Conservation (phyloP, 768 basidiomycete genomes). For the Hirschioporus abietinus region DNA sequence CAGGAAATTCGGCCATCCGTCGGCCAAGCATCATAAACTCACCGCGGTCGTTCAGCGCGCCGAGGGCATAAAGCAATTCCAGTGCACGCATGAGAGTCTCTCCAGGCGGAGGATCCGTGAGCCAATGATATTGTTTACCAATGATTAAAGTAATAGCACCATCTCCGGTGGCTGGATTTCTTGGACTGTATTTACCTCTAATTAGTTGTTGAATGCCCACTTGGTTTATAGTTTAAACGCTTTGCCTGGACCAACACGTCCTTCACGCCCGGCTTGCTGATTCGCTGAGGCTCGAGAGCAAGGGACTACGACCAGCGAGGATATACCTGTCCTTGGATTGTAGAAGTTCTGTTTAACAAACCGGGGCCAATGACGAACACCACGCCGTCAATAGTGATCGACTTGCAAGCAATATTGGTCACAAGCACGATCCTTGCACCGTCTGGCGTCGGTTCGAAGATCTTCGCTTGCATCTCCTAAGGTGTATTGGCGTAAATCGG, state of each 20-base stretch:
- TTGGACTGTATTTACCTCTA: constrained; percentile 95
- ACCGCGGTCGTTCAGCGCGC: constrained; percentile 92
- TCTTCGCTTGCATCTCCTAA: constrained; percentile 98
- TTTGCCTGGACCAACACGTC: constrained; percentile 96
- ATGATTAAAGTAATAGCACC: constrained; percentile 88
- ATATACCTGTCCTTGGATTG: constrained; percentile 98
- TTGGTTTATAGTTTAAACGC: constrained; percentile 98
- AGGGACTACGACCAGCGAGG: constrained; percentile 94
- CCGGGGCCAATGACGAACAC: constrained; percentile 99
- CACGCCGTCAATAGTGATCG: constrained; percentile 98
- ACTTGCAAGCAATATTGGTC: constrained; percentile 99
- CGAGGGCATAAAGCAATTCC: constrained; percentile 90
- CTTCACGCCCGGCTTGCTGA: constrained; percentile 94
- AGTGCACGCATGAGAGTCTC: constrained; percentile 96
- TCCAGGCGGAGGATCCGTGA: constrained; percentile 95
- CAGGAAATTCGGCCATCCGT: constrained; percentile 98
- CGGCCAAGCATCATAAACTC: constrained; percentile 97
- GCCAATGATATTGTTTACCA: constrained; percentile 96
- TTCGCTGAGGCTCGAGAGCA: constrained; percentile 97
- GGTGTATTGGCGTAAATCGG: constrained; percentile 98
- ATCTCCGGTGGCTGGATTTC: constrained; percentile 99
- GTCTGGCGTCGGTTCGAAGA: constrained; percentile 97
- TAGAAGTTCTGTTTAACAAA: constrained; percentile 99
- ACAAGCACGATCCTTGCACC: constrained; percentile 96
- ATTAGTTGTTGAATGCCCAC: constrained; percentile 94